These are phyloP conservation scores for Fomes fomentarius DNA, from an alignment of 1,284 basidiomycete genomes.

Conservation along the genomic window DNA sequence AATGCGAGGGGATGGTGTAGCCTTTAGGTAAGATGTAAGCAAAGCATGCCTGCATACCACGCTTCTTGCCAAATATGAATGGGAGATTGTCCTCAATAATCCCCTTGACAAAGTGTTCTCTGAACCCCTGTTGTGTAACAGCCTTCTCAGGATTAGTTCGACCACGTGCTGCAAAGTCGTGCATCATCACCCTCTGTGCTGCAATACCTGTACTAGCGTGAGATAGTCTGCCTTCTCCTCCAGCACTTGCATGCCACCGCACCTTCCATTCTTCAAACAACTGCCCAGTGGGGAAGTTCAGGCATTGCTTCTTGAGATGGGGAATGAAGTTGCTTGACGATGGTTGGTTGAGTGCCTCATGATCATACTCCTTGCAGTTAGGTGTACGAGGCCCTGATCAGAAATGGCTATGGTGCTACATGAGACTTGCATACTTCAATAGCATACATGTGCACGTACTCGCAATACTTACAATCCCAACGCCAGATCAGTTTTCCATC, in stretches of 20 bases:
- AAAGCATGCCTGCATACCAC: constrained; percentile 12
- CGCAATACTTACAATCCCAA: constrained; percentile 6
- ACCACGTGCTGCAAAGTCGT: neutral
- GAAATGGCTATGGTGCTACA: constrained; percentile 4
- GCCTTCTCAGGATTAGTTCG: constrained; percentile 14
- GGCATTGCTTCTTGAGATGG: neutral
- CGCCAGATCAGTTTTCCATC: neutral
- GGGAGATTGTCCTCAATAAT: constrained; percentile 23
- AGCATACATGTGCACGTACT: neutral
- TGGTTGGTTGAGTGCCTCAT: neutral
- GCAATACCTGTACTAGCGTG: neutral
- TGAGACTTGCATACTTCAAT: constrained; percentile 7
- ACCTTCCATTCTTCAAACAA: neutral
- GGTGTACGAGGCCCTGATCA: neutral
- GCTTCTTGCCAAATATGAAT: constrained; percentile 14
- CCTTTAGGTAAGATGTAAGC: neutral
- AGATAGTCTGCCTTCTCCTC: neutral
- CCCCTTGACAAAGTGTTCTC: constrained; percentile 18
- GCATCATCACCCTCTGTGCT: neutral
- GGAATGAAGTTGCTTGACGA: neutral
- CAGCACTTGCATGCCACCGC: neutral
- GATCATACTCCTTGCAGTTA: neutral
- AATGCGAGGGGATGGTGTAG: neutral
- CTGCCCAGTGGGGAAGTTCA: neutral
- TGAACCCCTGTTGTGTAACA: constrained; percentile 11